Evolutionary conservation across 768 basidiomycete genomes (phyloP).

Genomic region (Pilatotrama ljubarskyi): DNA sequence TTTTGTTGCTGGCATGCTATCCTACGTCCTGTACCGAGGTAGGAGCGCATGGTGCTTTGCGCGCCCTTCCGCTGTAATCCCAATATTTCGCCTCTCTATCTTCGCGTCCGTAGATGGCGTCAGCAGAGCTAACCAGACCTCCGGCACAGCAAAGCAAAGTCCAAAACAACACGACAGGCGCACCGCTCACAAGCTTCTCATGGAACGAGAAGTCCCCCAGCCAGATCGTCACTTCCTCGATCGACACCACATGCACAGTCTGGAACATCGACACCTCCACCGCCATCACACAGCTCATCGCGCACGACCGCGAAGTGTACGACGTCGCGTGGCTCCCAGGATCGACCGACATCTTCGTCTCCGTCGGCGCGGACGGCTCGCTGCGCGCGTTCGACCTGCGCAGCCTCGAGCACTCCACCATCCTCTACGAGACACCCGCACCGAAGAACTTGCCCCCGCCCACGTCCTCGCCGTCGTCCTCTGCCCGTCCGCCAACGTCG

Average conservation of each 20-base stretch:
- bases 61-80: background rate
- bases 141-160: conserved; percentile 78
- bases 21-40: too few species aligned
- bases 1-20: too few species aligned
- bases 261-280: conserved; percentile 97
- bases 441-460: conserved; percentile 70
- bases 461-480: conserved; percentile 54
- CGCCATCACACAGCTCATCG: conserved; percentile 95
- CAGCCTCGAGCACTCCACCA: conserved; percentile 96
- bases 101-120: background rate
- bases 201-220: conserved; percentile 95
- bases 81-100: background rate
- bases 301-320: conserved; percentile 94
- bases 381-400: conserved; percentile 96
- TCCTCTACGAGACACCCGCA: conserved; percentile 90
- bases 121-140: background rate
- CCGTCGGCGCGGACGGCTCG: conserved; percentile 96
- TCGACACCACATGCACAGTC: conserved; percentile 98
- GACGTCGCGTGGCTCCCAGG: conserved; percentile 98
- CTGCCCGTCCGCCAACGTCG: conserved; percentile 72
- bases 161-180: conserved; percentile 77
- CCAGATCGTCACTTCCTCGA: conserved; percentile 94
- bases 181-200: conserved; percentile 94
- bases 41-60: too few species aligned
- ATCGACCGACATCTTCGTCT: conserved; percentile 96